Percentiles rank a stretch among this genome's conserved stretches.
Conservation (phyloP, 768 basidiomycete genomes). For the Naganishia kalamii region DNA sequence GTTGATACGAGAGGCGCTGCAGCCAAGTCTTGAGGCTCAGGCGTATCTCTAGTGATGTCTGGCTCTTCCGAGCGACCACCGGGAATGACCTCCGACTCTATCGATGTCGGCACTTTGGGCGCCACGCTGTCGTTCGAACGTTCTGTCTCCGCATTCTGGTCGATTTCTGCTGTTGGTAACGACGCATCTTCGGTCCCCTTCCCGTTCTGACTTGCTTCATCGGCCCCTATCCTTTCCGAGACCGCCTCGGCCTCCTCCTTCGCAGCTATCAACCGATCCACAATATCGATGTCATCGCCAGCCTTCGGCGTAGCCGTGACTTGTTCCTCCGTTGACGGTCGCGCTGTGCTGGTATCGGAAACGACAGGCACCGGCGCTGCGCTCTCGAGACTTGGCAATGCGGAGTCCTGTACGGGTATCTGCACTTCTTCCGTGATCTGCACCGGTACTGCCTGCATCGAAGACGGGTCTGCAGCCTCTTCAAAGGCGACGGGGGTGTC, state of each 20-base stretch:
- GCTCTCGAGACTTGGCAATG: background rate
- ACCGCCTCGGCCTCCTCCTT: background rate
- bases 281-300: background rate
- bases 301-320: background rate
- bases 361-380: background rate
- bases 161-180: too few species aligned
- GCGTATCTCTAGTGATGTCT: too few species aligned
- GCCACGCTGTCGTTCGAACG: too few species aligned
- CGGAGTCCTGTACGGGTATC: background rate
- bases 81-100: too few species aligned
- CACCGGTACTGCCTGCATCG: background rate
- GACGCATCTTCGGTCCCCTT: background rate
- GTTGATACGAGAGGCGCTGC: too few species aligned
- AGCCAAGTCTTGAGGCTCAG: too few species aligned
- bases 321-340: background rate
- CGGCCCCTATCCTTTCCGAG: background rate
- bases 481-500: background rate
- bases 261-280: slow-evolving; percentile 3
- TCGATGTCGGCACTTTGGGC: too few species aligned
- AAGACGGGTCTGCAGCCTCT: background rate
- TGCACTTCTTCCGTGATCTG: slow-evolving; percentile 4
- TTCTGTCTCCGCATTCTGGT: too few species aligned
- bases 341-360: background rate
- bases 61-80: too few species aligned
- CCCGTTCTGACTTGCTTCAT: background rate